Percentiles rank a stretch among this genome's conserved stretches.
Evolutionary conservation across 2,329 filamentous ascomycete species (phyloP).

Genomic region (Amylocarpus encephaloides): DNA sequence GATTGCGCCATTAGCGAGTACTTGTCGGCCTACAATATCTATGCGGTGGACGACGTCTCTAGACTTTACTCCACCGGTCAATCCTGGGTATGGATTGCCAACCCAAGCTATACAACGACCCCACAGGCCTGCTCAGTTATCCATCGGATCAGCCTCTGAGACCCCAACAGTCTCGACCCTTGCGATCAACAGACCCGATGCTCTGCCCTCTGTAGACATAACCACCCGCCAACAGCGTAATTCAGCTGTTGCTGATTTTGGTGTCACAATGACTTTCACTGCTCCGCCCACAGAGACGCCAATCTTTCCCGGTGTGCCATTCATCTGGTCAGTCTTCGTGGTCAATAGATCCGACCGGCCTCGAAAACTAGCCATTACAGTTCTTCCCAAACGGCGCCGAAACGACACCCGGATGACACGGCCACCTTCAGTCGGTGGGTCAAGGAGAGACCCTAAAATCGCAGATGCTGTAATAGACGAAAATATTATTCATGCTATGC

Average conservation of each 20-base stretch:
- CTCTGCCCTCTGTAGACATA: conserved; percentile 53
- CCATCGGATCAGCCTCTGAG: conserved; percentile 49
- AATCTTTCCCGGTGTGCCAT: conserved; percentile 58
- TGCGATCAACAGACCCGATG: conserved; percentile 51
- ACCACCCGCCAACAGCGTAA: conserved; percentile 35
- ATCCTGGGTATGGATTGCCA: conserved; percentile 53
- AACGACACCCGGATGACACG: conserved; percentile 41
- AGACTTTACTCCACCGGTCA: conserved; percentile 62
- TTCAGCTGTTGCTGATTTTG: conserved; percentile 51
- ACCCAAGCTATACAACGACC: conserved; percentile 54
- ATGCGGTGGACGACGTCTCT: conserved; percentile 65
- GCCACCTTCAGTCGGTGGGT: conserved; percentile 44
- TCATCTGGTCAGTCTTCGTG: conserved; percentile 68
- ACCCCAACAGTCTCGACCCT: conserved; percentile 51
- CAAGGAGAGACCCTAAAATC: conserved; percentile 32
- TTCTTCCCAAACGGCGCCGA: conserved; percentile 58
- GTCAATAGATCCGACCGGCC: conserved; percentile 60
- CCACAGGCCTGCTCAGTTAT: conserved; percentile 58
- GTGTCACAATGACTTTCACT: conserved; percentile 69
- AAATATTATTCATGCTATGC: conserved; percentile 64
- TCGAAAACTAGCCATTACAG: conserved; percentile 65
- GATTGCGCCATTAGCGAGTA: conserved; percentile 49
- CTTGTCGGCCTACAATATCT: conserved; percentile 53
- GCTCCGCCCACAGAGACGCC: conserved; percentile 52
- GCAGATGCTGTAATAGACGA: conserved; percentile 68